These are phyloP conservation scores for Cochlearia excelsa DNA, from an alignment of 345 rosid species.

Conservation along the genomic window DNA sequence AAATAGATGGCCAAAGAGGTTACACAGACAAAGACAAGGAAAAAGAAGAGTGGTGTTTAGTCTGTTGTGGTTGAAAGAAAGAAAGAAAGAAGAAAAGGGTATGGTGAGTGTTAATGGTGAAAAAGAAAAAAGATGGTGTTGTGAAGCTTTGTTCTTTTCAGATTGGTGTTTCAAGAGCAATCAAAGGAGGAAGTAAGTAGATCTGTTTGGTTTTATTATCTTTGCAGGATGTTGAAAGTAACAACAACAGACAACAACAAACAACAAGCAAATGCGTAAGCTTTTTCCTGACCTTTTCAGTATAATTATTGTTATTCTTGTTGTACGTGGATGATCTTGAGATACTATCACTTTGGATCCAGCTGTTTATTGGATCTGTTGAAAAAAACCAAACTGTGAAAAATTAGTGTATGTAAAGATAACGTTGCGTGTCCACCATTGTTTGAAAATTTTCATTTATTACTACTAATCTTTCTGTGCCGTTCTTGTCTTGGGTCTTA, in stretches of 20 bases:
- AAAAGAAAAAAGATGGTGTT: not conserved
- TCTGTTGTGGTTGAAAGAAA: conserved; percentile 29
- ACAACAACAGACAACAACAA: not conserved
- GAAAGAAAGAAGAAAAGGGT: conserved; percentile 22
- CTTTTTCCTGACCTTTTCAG: not conserved
- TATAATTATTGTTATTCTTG: not conserved
- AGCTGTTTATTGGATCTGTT: conserved; percentile 19
- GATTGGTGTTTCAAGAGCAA: conserved; percentile 13
- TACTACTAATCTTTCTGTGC: not conserved
- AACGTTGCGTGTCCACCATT: conserved; percentile 24
- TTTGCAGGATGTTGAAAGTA: conserved; percentile 27
- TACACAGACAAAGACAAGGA: conserved; percentile 20
- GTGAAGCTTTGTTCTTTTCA: conserved; percentile 24
- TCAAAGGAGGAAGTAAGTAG: conserved; percentile 15
- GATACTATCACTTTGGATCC: conserved; percentile 26
- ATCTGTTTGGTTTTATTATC: conserved; percentile 19
- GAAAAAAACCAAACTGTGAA: conserved; percentile 15
- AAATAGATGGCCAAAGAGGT: conserved; percentile 30
- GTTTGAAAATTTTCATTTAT: conserved; percentile 8
- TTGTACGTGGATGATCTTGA: conserved; percentile 31
- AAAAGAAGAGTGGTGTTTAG: conserved; percentile 22
- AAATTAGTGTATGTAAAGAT: conserved; percentile 21
- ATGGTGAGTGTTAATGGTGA: conserved; percentile 11
- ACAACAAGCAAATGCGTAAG: conserved; percentile 17
- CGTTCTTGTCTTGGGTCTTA: too few species aligned